Evolutionary conservation across 805 yeast genomes (phyloP).

Genomic region (Nematodospora valgi): DNA sequence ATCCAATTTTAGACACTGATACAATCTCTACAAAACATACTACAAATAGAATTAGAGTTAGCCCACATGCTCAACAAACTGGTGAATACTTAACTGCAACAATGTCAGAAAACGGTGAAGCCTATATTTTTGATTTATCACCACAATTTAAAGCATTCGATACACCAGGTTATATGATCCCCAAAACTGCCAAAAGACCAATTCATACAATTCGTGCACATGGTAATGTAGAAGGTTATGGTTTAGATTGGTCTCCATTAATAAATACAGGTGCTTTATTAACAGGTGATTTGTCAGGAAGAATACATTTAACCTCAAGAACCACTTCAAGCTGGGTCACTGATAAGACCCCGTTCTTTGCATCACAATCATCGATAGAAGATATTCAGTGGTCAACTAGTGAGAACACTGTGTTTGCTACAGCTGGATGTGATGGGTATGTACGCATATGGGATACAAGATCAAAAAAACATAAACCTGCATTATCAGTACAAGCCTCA

Average conservation of each 20-base stretch:
- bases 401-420: constrained; percentile 92
- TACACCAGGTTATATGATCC: constrained; percentile 79
- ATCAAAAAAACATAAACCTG: constrained; percentile 87
- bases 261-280: constrained; percentile 75
- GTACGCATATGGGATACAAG: constrained; percentile 96
- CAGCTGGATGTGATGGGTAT: constrained; percentile 88
- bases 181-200: constrained; percentile 77
- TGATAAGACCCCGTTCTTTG: constrained; percentile 74
- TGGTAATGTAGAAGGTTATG: constrained; percentile 97
- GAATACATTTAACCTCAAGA: constrained; percentile 74
- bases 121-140: constrained; percentile 74
- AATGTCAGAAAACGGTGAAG: constrained; percentile 89
- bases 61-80: constrained; percentile 69
- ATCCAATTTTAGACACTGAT: constrained; percentile 87
- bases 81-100: constrained; percentile 86
- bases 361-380: constrained; percentile 77
- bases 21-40: constrained; percentile 74
- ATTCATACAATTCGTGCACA: constrained; percentile 77
- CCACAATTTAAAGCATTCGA: constrained; percentile 81
- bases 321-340: constrained; percentile 80
- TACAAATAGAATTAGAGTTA: constrained; percentile 83
- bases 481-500: constrained; percentile 79
- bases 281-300: constrained; percentile 86
- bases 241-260: constrained; percentile 93
- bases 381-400: constrained; percentile 96